These are phyloP conservation scores for Olyra latifolia DNA, from an alignment of 176 grass and related monocot species.

Conservation along the genomic window DNA sequence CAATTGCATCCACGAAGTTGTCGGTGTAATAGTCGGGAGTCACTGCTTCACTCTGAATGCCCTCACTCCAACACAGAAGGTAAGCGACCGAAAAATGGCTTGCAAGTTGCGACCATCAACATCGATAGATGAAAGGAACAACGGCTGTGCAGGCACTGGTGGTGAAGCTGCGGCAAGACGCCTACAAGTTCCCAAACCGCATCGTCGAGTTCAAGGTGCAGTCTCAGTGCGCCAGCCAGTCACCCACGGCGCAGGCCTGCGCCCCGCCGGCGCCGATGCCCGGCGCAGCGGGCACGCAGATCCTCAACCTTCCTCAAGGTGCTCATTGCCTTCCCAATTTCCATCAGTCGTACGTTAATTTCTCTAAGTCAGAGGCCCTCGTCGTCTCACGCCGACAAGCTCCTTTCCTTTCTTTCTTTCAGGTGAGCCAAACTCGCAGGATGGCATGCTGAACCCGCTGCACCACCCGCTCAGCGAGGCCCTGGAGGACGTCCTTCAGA, in stretches of 20 bases:
- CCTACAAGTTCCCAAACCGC: constrained; percentile 55
- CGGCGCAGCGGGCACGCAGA: constrained; percentile 31
- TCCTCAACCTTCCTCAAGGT: constrained; percentile 22
- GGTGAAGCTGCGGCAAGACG: constrained; percentile 69
- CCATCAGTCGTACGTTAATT: constrained; percentile 4
- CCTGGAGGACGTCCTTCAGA: constrained; percentile 54
- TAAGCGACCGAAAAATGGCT: background rate
- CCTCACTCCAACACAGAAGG: constrained; percentile 59
- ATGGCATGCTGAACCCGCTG: constrained; percentile 26
- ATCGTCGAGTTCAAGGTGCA: constrained; percentile 65
- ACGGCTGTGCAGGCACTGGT: constrained; percentile 64
- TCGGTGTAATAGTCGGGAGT: constrained; percentile 50
- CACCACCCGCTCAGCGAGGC: constrained; percentile 24
- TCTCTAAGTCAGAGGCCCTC: background rate
- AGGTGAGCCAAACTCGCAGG: constrained; percentile 31
- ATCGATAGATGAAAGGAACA: background rate
- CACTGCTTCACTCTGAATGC: constrained; percentile 53
- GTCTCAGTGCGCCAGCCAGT: constrained; percentile 24
- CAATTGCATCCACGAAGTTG: constrained; percentile 58
- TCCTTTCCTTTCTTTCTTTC: background rate
- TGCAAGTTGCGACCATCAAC: background rate
- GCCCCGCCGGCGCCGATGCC: background rate
- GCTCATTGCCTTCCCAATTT: background rate
- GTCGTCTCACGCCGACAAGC: background rate
- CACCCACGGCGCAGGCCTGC: background rate